Percentiles rank a stretch among this genome's conserved stretches.
These are phyloP conservation scores for Albizia julibrissin DNA, from an alignment of 306 rosid genomes.

Conservation along the genomic window DNA sequence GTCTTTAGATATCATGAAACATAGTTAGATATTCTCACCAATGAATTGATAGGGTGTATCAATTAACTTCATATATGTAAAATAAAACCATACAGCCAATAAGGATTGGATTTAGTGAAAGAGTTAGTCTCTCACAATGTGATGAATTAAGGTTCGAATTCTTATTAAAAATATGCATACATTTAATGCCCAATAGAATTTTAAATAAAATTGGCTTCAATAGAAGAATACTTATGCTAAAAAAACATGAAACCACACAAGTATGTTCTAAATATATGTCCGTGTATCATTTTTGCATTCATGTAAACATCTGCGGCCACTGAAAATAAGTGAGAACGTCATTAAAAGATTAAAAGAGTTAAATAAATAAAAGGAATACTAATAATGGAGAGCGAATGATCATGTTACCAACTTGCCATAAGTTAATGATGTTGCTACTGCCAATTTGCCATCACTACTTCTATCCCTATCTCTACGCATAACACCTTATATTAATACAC, in stretches of 20 bases:
- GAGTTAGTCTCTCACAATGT: too few species aligned
- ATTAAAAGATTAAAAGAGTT: background rate
- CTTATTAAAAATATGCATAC: too few species aligned
- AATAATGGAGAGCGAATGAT: background rate
- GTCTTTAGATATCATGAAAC: background rate
- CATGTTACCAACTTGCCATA: background rate
- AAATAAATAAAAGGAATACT: too few species aligned
- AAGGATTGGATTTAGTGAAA: too few species aligned
- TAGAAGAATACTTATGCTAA: too few species aligned
- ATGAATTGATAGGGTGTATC: background rate
- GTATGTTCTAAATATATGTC: background rate
- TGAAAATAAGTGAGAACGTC: background rate
- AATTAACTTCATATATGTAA: too few species aligned
- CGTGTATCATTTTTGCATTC: background rate
- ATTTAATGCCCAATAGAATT: too few species aligned
- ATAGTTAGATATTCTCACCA: background rate
- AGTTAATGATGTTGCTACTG: conserved; percentile 32
- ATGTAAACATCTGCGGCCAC: background rate
- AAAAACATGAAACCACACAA: background rate
- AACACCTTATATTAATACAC: background rate
- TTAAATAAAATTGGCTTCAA: too few species aligned
- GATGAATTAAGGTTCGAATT: too few species aligned
- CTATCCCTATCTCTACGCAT: background rate
- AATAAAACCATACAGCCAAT: too few species aligned
- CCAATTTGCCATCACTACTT: conserved; percentile 28